Evolutionary conservation across 2,329 filamentous ascomycete species (phyloP), one percentile per base, ranked within the genome.

Genomic region (Thelonectria rubi): DNA sequence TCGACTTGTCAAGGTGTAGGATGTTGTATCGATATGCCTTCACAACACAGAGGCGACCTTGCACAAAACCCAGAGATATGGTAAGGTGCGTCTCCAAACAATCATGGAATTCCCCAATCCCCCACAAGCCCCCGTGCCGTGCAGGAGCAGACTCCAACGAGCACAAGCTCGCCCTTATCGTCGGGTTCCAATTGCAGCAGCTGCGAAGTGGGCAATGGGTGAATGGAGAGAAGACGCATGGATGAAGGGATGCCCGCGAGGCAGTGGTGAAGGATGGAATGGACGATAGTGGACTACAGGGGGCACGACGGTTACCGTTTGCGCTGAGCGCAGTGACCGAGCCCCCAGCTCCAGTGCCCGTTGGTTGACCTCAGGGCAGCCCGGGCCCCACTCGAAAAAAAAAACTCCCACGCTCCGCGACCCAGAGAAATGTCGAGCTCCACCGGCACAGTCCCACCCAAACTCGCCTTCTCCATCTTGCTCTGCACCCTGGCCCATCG

Each of bases 201-300:
- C n/a, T n/a, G n/a, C 20, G 18, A 45, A 17, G 18, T 47, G 32
- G 21, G 30, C 48, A 34, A 49, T 61, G 55, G 55, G 40, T 58
- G 47, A 52, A 58, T 58, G 55, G 55, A 58, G 47, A 46, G 55
- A 50, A 45, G 24, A 52, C 45, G 47, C 24, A 53, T 53, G 58
- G 52, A 52, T 30, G 58, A 47, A 55, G 54, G 47, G 34, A 40
- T 52, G 42, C 24, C 40, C 26, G 46, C 32, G 32, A 12, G 45
- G 43, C 4, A 7, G 34, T 47, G 48, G 52, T 12, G 15, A 21
- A 17, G 53, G n/a, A 42, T 46, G 52, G 42, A 55, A 55, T 55
- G 45, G 32, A 26, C 42, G 55, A 46, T 58, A 58, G 42, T 18
- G 39, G 8, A 42, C 17, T 21, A 45, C 42, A 45, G 18, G 18